These are phyloP conservation scores for Galium porrigens DNA, from an alignment of 305 asterid genomes.

Conservation along the genomic window DNA sequence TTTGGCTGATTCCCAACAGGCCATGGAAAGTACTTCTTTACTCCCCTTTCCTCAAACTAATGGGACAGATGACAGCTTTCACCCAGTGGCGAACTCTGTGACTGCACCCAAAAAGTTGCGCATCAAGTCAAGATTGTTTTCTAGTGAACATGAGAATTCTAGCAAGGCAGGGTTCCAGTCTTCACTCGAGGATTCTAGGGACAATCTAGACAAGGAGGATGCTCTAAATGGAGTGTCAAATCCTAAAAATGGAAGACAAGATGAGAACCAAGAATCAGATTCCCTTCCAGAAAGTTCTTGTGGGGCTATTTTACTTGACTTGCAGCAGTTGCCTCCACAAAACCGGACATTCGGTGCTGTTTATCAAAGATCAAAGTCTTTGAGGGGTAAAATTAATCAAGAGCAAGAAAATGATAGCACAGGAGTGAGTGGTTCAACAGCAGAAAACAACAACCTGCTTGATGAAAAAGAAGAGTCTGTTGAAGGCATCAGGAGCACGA, in stretches of 20 bases:
- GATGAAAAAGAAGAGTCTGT: conserved; percentile 25
- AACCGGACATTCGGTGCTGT: conserved; percentile 63
- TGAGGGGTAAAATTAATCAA: conserved; percentile 37
- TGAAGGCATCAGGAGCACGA: conserved; percentile 13
- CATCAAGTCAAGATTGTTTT: conserved; percentile 41
- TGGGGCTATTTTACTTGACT: conserved; percentile 29
- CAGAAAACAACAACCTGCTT: conserved; percentile 27
- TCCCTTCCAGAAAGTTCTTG: conserved; percentile 29
- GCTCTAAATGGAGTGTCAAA: conserved; percentile 23
- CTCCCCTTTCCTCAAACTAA: conserved; percentile 25
- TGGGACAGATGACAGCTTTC: conserved; percentile 25
- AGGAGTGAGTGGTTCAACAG: conserved; percentile 57
- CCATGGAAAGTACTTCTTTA: conserved; percentile 24
- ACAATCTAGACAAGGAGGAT: conserved; percentile 19
- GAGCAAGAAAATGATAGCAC: conserved; percentile 32
- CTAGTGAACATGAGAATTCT: conserved; percentile 32
- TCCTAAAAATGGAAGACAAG: conserved; percentile 25
- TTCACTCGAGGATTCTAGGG: conserved; percentile 27
- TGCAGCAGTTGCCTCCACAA: conserved; percentile 39
- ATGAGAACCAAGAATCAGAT: conserved; percentile 26
- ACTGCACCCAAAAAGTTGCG: conserved; percentile 43
- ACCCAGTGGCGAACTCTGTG: conserved; percentile 30
- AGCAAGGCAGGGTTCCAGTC: conserved; percentile 22
- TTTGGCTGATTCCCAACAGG: conserved; percentile 21
- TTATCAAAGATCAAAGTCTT: conserved; percentile 60